Percentiles rank a stretch among this genome's conserved stretches.
phyloP scores from a whole-genome alignment of 768 basidiomycete genomes.

The Podaxis mareebaensis region DNA sequence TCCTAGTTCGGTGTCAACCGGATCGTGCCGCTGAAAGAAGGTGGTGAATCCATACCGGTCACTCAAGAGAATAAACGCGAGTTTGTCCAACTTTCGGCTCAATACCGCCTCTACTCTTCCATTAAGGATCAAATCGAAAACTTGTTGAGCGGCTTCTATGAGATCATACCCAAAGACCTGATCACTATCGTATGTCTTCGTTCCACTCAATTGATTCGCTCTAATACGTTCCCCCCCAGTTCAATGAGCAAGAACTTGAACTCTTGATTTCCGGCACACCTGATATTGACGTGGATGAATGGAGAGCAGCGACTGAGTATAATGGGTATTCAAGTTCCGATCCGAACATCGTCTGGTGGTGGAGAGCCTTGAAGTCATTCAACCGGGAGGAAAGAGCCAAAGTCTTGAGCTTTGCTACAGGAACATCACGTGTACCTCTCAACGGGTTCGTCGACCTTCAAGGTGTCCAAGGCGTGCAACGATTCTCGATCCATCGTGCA shows the following conservation, averaged over 20 bases:
- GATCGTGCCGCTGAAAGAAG: slow-evolving; percentile 83
- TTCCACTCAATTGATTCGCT: background rate
- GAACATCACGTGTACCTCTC: slow-evolving; percentile 90
- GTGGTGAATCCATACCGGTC: slow-evolving; percentile 81
- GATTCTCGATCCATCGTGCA: slow-evolving; percentile 94
- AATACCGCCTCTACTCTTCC: slow-evolving; percentile 89
- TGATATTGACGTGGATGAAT: slow-evolving; percentile 98
- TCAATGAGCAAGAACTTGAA: slow-evolving; percentile 94
- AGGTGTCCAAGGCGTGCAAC: slow-evolving; percentile 90
- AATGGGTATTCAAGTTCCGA: slow-evolving; percentile 87
- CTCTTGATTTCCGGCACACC: slow-evolving; percentile 95
- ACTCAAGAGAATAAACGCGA: slow-evolving; percentile 97
- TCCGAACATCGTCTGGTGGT: slow-evolving; percentile 98
- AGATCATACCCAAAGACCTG: slow-evolving; percentile 96
- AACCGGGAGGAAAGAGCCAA: slow-evolving; percentile 96
- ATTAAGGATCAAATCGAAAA: slow-evolving; percentile 96
- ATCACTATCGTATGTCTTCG: slow-evolving; percentile 76
- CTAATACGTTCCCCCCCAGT: slow-evolving; percentile 44
- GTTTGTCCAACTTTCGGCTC: slow-evolving; percentile 93
- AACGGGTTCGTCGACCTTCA: slow-evolving; percentile 95
- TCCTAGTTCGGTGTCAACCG: slow-evolving; percentile 86
- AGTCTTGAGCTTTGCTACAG: slow-evolving; percentile 95
- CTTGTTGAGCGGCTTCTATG: slow-evolving; percentile 89
- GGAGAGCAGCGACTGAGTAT: slow-evolving; percentile 91
- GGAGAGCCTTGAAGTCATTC: slow-evolving; percentile 97